Percentiles rank a stretch among this genome's conserved stretches.
These are phyloP conservation scores for Neofusicoccum ribis DNA, from an alignment of 2,329 filamentous ascomycete genomes.

Conservation along the genomic window DNA sequence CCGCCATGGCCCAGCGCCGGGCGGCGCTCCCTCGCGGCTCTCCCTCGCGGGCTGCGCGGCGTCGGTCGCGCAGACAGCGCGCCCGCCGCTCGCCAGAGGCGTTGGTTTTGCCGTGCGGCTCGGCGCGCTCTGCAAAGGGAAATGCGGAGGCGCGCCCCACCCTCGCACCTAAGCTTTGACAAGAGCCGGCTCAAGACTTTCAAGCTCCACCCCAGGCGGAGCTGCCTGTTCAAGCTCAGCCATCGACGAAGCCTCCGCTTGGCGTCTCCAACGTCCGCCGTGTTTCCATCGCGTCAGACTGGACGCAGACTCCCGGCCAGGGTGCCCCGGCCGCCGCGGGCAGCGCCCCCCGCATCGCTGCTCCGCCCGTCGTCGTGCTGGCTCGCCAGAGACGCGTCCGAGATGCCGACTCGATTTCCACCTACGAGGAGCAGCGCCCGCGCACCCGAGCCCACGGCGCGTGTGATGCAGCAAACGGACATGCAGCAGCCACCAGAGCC, in stretches of 20 bases:
- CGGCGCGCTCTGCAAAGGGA: not conserved
- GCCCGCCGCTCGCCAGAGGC: too few relatives aligned
- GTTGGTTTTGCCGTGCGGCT: not conserved
- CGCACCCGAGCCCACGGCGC: not conserved
- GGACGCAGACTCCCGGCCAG: not conserved
- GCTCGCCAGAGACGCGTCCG: too few relatives aligned
- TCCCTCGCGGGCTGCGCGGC: too few relatives aligned
- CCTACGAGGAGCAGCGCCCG: not conserved
- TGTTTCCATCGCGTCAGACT: not conserved
- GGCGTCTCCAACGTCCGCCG: not conserved
- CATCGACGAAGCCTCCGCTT: not conserved
- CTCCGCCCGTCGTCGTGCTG: too few relatives aligned
- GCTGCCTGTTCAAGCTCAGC: slow-evolving; percentile 4
- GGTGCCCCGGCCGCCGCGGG: not conserved
- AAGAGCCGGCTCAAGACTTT: not conserved
- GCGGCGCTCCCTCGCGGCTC: too few relatives aligned
- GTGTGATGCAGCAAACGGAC: not conserved
- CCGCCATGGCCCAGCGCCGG: not conserved
- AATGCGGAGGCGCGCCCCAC: not conserved
- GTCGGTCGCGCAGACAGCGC: too few relatives aligned
- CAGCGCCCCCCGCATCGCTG: not conserved
- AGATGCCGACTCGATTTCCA: not conserved
- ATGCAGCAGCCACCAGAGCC: not conserved
- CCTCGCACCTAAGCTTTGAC: slow-evolving; percentile 6
- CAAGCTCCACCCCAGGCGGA: not conserved